phyloP scores from a whole-genome alignment of 441 rosid genomes.

The Pelargonium citronellum region DNA sequence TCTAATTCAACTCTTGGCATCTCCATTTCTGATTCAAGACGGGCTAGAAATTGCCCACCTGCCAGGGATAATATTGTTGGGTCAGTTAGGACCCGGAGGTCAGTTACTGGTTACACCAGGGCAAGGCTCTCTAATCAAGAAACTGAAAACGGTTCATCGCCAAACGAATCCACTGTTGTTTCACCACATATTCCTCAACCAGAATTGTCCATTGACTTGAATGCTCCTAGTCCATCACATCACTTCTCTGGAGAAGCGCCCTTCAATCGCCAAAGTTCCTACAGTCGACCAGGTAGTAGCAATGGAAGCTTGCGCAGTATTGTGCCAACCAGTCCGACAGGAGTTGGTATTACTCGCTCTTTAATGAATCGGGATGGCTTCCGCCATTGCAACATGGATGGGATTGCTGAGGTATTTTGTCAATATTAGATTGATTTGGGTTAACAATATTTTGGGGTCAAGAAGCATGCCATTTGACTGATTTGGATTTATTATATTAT shows the following conservation, averaged over 20 bases:
- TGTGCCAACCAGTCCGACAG: constrained; percentile 52
- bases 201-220: constrained; percentile 38
- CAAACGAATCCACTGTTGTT: constrained; percentile 26
- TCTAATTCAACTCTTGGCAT: constrained; percentile 38
- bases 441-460: no score
- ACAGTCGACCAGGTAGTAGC: constrained; percentile 32
- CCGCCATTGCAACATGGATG: constrained; percentile 59
- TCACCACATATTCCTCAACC: constrained; percentile 40
- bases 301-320: constrained; percentile 35
- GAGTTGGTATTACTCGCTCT: constrained; percentile 40
- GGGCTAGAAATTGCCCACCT: constrained; percentile 37
- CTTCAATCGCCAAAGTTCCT: constrained; percentile 20
- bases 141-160: constrained; percentile 35
- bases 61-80: constrained; percentile 38
- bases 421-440: no score
- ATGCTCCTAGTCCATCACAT: constrained; percentile 33
- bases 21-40: constrained; percentile 54
- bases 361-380: constrained; percentile 46
- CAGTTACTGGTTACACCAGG: constrained; percentile 32
- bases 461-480: neutral
- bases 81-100: constrained; percentile 52
- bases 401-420: constrained; percentile 77
- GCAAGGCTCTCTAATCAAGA: constrained; percentile 45
- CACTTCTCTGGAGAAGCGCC: constrained; percentile 32
- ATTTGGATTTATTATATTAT: neutral